Evolutionary conservation across 2,329 filamentous ascomycete species (phyloP).

Genomic region (Plectosphaerella cucumerina): DNA sequence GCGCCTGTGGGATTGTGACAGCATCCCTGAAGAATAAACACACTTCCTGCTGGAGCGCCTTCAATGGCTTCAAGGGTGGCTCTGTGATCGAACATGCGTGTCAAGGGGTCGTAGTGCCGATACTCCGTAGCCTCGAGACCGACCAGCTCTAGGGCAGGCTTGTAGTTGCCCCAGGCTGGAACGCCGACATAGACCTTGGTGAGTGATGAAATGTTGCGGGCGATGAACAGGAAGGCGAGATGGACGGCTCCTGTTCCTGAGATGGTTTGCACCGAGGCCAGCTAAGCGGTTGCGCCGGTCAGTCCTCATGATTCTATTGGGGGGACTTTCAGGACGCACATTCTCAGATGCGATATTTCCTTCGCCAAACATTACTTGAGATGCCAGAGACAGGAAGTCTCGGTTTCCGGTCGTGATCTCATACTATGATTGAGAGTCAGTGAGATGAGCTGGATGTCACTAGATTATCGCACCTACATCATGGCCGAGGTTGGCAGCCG

Average conservation of each 20-base stretch:
- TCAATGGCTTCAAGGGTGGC: conserved; percentile 16
- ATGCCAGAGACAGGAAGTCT: conserved; percentile 22
- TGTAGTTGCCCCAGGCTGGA: conserved; percentile 29
- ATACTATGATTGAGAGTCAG: conserved; percentile 17
- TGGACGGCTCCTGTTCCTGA: conserved; percentile 32
- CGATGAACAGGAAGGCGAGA: conserved; percentile 25
- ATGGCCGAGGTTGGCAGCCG: conserved; percentile 16
- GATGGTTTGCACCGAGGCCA: conserved; percentile 31
- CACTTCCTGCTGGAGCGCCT: conserved; percentile 21
- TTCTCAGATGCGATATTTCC: conserved; percentile 3
- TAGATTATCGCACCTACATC: conserved; percentile 15
- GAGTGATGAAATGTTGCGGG: conserved; percentile 16
- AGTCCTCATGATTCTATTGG: conserved; percentile 6
- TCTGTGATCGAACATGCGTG: conserved; percentile 20
- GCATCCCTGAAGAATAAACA: conserved; percentile 30
- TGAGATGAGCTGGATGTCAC: neutral
- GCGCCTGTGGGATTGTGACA: conserved; percentile 32
- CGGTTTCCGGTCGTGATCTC: conserved; percentile 27
- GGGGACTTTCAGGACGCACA: conserved; percentile 3
- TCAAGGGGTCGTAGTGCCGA: conserved; percentile 21
- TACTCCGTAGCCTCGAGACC: conserved; percentile 23
- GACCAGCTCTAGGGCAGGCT: conserved; percentile 23
- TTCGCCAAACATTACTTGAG: conserved; percentile 24
- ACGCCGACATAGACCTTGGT: conserved; percentile 23
- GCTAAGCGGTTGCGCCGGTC: conserved; percentile 6